Conservation (phyloP, 73 alveolate genomes). For the Blepharisma japonicum region DNA sequence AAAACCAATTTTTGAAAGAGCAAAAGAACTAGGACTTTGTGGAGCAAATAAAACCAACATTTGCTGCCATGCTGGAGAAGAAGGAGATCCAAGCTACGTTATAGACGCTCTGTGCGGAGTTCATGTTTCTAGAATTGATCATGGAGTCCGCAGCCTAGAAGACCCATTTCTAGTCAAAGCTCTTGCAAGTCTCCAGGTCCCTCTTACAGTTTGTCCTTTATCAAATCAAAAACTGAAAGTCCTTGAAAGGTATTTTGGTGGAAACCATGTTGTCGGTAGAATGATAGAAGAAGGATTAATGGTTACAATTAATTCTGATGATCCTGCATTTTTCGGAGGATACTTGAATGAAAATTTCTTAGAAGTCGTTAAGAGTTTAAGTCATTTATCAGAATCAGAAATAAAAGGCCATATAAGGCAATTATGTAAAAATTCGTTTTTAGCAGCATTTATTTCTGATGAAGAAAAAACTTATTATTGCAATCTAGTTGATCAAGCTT, state of each 20-base stretch:
- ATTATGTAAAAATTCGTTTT: constrained; percentile 1
- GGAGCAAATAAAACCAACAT: not conserved
- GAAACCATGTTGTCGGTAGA: not conserved
- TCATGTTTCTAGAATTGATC: constrained; percentile 14
- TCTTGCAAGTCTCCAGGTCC: not conserved
- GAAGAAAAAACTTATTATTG: not conserved
- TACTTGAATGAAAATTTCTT: not conserved
- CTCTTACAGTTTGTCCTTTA: constrained; percentile 26
- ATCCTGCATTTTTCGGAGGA: constrained; percentile 28
- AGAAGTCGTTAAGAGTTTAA: constrained; percentile 3
- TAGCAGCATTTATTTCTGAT: constrained; percentile 9
- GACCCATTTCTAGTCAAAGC: constrained; percentile 24
- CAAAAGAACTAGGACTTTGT: not conserved
- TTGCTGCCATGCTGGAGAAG: constrained; percentile 1
- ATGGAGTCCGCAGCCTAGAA: constrained; percentile 13
- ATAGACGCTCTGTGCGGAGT: not conserved
- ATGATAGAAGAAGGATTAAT: constrained; percentile 17
- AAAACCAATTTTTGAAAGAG: not conserved
- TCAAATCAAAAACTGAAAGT: constrained; percentile 21
- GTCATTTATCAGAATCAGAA: not conserved
- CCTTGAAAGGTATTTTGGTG: not conserved
- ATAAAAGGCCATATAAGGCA: not conserved
- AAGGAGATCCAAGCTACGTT: constrained; percentile 24
- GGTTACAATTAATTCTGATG: constrained; percentile 29
- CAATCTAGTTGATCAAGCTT: not conserved